Percentiles rank a stretch among this genome's conserved stretches.
Evolutionary conservation across 352 stramenopile genomes (phyloP).

Genomic region (Phytophthora rubi): DNA sequence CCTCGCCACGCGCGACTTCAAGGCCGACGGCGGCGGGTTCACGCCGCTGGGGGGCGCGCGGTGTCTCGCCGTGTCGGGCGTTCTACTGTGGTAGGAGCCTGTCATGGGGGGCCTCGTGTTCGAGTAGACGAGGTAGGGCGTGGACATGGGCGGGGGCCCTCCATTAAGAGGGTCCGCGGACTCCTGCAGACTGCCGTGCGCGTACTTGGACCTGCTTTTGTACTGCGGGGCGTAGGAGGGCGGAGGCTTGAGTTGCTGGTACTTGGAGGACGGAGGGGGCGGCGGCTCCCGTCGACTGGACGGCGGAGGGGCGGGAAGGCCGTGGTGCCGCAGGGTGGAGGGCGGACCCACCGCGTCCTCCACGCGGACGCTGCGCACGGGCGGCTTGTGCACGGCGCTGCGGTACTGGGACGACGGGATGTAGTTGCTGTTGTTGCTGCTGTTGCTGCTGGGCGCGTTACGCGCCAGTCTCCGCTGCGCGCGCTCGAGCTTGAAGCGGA

Average conservation of each 20-base stretch:
- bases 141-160: slow-evolving; percentile 45
- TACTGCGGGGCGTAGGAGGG: slow-evolving; percentile 44
- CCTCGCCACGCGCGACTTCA: slow-evolving; percentile 25
- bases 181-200: slow-evolving; percentile 15
- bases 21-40: slow-evolving; percentile 23
- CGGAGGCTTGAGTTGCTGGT: slow-evolving; percentile 3
- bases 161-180: slow-evolving; percentile 39
- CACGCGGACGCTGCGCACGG: slow-evolving; percentile 48
- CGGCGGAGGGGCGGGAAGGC: slow-evolving; percentile 2
- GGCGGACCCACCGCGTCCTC: slow-evolving; percentile 29
- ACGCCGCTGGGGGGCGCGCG: slow-evolving; percentile 5
- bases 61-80: slow-evolving; percentile 18
- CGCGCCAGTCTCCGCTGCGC: slow-evolving; percentile 60
- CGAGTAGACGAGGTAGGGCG: slow-evolving; percentile 56
- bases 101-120: slow-evolving; percentile 26
- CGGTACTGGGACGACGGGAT: slow-evolving; percentile 47
- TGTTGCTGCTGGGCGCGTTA: slow-evolving; percentile 26
- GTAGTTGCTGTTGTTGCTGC: slow-evolving; percentile 35
- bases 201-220: slow-evolving; percentile 53
- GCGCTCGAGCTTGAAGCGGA: slow-evolving; percentile 71
- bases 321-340: slow-evolving; percentile 6
- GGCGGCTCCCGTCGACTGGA: slow-evolving; percentile 1
- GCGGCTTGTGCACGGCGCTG: slow-evolving; percentile 30
- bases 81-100: slow-evolving; percentile 23
- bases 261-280: slow-evolving; percentile 22